Evolutionary conservation across 2,329 filamentous ascomycete species (phyloP), one percentile per base, ranked within the genome.

Genomic region (Hypoxylon sp.): DNA sequence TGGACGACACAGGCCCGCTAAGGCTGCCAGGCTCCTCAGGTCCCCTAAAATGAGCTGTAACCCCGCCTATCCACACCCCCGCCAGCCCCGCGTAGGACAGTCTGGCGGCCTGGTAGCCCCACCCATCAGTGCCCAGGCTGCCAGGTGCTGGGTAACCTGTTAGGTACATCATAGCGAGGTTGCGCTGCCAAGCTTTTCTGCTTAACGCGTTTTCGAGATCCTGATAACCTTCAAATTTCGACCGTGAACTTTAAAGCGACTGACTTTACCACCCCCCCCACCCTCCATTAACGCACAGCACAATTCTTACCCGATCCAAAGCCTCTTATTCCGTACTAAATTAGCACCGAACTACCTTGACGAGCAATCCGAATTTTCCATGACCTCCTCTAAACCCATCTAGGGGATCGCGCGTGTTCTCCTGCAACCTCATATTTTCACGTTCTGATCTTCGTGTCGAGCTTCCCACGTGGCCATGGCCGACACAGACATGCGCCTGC

Each of bases 401-500:
- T 41, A 20, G 17, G 26, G 13, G 18, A n/a, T 8, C 18, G 15
- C 27, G 27, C 43, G 27, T 47, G 15, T 21, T 7, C 27, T 31
- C 17, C 2, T n/a, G 15, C 9, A 33, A 35, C 17, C 9, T n/a
- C 3, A 15, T 17, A 35, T 17, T 15, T 17, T 35, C n/a, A 35
- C 31, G n/a, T 23, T 24, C 29, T 6, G 10, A n/a, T 15, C 18
- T 38, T 6, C 38, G 6, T 40, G 3, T 50, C 18, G 18, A 48
- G n/a, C 29, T 27, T 17, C 51, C 7, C 13, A 43, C 41, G 29
- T 48, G 42, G 35, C 48, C 35, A 77, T 77, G 75, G 54, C 65
- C 43, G 73, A 73, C 42, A 72, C 67, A 43, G 69, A 67, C 48
- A 86, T 95, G 81, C 90, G 92, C 69, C 82, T 96, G 58, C 88